Percentiles rank a stretch among this genome's conserved stretches.
Evolutionary conservation across 371 early-diverging fungal species (phyloP).

Genomic region (Syncephalastrum contaminatum): DNA sequence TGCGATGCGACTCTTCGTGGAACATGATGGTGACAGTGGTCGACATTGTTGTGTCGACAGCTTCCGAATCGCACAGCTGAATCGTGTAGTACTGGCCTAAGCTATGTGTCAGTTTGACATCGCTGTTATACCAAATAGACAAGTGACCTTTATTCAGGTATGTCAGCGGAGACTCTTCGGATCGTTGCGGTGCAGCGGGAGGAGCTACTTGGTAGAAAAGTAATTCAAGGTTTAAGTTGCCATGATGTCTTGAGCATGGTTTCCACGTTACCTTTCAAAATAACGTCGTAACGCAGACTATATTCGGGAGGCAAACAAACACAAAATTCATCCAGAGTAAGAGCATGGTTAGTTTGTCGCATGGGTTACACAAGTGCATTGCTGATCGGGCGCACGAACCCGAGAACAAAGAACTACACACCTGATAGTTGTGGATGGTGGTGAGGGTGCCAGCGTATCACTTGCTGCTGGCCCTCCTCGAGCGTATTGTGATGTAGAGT

Average conservation of each 20-base stretch:
- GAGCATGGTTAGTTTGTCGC: conserved; percentile 7
- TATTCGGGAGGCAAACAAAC: too few species aligned
- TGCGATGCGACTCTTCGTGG: conserved; percentile 71
- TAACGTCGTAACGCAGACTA: conserved; percentile 18
- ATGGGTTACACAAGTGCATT: conserved; percentile 11
- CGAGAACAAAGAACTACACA: too few species aligned
- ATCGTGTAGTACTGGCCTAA: conserved; percentile 20
- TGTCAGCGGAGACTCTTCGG: conserved; percentile 51
- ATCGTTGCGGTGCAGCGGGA: conserved; percentile 54
- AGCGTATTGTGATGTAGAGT: too few species aligned
- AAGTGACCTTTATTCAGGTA: conserved; percentile 54
- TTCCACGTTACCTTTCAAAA: conserved; percentile 16
- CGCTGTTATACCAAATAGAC: background rate
- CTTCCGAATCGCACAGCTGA: conserved; percentile 5
- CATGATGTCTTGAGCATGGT: background rate
- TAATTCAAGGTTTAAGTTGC: background rate
- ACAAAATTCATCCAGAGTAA: background rate
- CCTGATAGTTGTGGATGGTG: too few species aligned
- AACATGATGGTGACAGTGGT: conserved; percentile 67
- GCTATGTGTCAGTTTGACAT: background rate
- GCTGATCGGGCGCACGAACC: too few species aligned
- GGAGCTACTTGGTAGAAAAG: conserved; percentile 15
- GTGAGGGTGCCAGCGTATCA: too few species aligned
- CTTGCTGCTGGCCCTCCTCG: too few species aligned
- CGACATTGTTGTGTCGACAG: conserved; percentile 47